A percentile compares a stretch with the other conserved stretches of the same genome.
Conservation (phyloP, 495 filamentous ascomycete genomes). For the Podospora pseudoanserina region DNA sequence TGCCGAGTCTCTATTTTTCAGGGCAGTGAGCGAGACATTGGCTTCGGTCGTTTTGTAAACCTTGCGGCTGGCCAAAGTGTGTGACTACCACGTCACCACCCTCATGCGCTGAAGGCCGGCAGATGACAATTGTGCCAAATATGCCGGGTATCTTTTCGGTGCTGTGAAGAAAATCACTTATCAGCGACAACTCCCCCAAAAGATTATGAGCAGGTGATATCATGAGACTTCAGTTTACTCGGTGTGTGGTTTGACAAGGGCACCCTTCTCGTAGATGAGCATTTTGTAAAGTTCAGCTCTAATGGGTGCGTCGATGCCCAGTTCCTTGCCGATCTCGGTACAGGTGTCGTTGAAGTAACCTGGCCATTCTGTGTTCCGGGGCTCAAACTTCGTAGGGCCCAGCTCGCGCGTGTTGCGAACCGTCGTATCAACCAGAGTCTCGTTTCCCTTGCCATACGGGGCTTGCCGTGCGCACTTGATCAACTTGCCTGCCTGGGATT, state of each 20-base stretch:
- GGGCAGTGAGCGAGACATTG: conserved; percentile 31
- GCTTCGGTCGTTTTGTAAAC: conserved; percentile 39
- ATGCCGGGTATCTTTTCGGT: conserved; percentile 53
- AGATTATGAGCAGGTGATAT: too few species aligned
- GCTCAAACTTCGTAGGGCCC: too few species aligned
- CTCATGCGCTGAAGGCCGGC: conserved; percentile 49
- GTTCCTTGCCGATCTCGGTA: too few species aligned
- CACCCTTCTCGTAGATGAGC: conserved; percentile 53
- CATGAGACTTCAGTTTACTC: conserved; percentile 23
- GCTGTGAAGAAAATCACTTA: neutral
- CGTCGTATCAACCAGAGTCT: too few species aligned
- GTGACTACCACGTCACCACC: conserved; percentile 49
- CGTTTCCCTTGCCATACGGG: too few species aligned
- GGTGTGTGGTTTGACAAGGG: conserved; percentile 50
- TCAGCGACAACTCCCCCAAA: too few species aligned
- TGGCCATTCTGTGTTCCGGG: too few species aligned
- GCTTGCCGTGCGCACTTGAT: too few species aligned
- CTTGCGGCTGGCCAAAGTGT: conserved; percentile 35
- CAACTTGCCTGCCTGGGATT: too few species aligned
- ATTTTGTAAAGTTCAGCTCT: conserved; percentile 52
- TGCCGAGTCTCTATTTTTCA: conserved; percentile 43
- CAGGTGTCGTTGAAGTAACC: too few species aligned
- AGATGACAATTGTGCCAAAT: conserved; percentile 55
- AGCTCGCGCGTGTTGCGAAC: too few species aligned
- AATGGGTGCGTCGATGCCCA: conserved; percentile 14